phyloP scores from a whole-genome alignment of 495 filamentous ascomycete genomes.

The Viridothelium virens region DNA sequence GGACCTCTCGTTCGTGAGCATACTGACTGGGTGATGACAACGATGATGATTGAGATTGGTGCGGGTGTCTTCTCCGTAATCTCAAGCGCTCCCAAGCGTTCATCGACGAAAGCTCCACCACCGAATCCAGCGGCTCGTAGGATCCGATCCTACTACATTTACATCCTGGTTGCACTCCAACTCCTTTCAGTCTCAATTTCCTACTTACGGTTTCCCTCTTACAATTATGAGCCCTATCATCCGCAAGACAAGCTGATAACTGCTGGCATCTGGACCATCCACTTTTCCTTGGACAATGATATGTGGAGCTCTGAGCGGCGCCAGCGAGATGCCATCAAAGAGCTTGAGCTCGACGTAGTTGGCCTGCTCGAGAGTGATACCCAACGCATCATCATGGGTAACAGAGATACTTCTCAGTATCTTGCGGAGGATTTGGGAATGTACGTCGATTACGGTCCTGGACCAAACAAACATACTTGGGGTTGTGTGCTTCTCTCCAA shows the following conservation, averaged over 20 bases:
- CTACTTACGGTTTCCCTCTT: constrained; percentile 89
- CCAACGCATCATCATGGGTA: constrained; percentile 99
- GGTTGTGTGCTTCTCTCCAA: constrained; percentile 87
- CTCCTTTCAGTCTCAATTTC: constrained; percentile 71
- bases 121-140: constrained; percentile 47
- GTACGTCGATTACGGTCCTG: constrained; percentile 96
- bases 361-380: constrained; percentile 89
- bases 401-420: constrained; percentile 91
- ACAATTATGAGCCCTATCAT: constrained; percentile 87
- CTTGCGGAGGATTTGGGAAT: constrained; percentile 94
- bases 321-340: constrained; percentile 85
- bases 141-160: constrained; percentile 62
- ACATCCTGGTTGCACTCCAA: constrained; percentile 64
- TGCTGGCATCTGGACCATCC: constrained; percentile 97
- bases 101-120: constrained; percentile 41
- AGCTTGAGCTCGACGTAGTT: constrained; percentile 89
- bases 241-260: constrained; percentile 77
- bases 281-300: constrained; percentile 96
- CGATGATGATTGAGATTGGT: constrained; percentile 76
- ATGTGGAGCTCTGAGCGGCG: constrained; percentile 97
- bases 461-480: constrained; percentile 99
- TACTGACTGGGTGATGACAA: constrained; percentile 89
- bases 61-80: constrained; percentile 74
- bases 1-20: constrained; percentile 88
- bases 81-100: constrained; percentile 18